These are phyloP conservation scores for Abelmoschus esculentus DNA, from an alignment of 345 rosid genomes.

Conservation along the genomic window DNA sequence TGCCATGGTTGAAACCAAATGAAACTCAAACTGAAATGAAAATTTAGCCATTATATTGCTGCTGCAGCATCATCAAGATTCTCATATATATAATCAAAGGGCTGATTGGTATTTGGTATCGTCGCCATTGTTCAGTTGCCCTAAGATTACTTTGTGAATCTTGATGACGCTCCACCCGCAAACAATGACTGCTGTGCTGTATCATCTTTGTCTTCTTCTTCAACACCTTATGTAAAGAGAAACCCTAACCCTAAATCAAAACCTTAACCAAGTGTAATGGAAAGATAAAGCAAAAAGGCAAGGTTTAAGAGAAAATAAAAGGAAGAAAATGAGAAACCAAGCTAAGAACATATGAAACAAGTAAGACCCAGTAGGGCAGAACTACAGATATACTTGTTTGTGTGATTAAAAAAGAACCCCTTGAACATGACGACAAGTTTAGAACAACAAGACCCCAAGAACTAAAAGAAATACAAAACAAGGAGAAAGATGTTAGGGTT, in stretches of 20 bases:
- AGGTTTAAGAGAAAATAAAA: no score
- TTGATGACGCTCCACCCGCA: conserved; percentile 85
- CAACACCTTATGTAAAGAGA: not conserved
- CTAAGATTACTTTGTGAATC: conserved; percentile 55
- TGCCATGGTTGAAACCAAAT: no score
- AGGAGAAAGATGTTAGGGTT: not conserved
- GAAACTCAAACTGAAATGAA: not conserved
- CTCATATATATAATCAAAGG: conserved; percentile 31
- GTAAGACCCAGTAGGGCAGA: no score
- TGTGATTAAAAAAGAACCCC: not conserved
- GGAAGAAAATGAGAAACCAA: not conserved
- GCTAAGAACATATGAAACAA: not conserved
- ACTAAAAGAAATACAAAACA: not conserved
- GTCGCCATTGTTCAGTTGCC: conserved; percentile 17
- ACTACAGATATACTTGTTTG: not conserved
- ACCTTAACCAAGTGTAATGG: not conserved
- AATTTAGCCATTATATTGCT: conserved; percentile 57
- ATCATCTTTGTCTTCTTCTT: not conserved
- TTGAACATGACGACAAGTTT: not conserved
- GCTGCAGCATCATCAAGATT: conserved; percentile 99
- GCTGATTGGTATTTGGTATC: not conserved
- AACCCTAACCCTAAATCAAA: conserved; percentile 31
- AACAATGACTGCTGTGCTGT: conserved; percentile 53
- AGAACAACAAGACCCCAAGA: not conserved
- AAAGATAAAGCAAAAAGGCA: not conserved